Evolutionary conservation across 805 yeast species (phyloP), one percentile per base, ranked within the genome.

Genomic region (Ogataea allantospora): DNA sequence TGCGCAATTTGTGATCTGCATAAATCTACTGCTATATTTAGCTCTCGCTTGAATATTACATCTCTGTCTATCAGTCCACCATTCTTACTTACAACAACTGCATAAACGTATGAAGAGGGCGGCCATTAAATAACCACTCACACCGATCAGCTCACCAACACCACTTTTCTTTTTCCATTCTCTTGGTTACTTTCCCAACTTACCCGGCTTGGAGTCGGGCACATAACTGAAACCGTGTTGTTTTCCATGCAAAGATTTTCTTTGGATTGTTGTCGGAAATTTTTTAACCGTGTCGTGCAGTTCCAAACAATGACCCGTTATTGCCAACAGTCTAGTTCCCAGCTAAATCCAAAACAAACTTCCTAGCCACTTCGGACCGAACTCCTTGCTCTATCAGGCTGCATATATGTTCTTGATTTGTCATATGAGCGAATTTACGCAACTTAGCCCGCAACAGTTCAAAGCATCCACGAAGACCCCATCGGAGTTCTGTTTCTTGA

Each of bases 401-500:
- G 15, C 26, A 24, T 3, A 39, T 12, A 4, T 31, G 24, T 9
- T 32, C 30, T 12, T 27, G 9, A 4, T 32, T 33, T 5, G 37
- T 32, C 9, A 21, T 19, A 7, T 22, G 12, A 6, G 33, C 10
- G 15, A 43, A 43, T 23, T 35, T 30, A 12, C 54, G 35, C 18
- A 40, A 7, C 35, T 47, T 43, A 11, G 42, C 25, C 11, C 45
- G 43, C 14, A 47, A 25, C 16, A 43, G 24, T 19, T 38, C 41
- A 22, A 47, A 16, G 14, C 43, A 34, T 14, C 42, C 40, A 4
- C 62, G 60, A 36, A 70, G 67, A 38, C 70, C 70, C 75, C 75
- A 71, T 20, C 51, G 47, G 7, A 56, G 26, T 42, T 71, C 74
- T 19, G 55, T 47, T 6, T 51, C 54, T 19, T 58, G 48, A 17